Conservation (phyloP, 768 basidiomycete species). For the Boletus eberwhitei region DNA sequence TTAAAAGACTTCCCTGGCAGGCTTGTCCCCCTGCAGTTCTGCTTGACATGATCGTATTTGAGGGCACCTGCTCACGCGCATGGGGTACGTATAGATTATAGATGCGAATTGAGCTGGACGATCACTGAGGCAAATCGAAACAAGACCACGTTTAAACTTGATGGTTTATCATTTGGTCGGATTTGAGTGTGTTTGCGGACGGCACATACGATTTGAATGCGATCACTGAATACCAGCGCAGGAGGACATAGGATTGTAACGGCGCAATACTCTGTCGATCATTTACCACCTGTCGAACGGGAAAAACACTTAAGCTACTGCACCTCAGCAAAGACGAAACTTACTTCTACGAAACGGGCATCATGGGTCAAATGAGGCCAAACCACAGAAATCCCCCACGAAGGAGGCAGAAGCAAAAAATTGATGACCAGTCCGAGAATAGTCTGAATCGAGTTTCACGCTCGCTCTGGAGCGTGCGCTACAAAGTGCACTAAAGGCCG, state of each 20-base stretch:
- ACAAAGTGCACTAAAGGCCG: conserved; percentile 31
- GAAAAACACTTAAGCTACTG: not conserved
- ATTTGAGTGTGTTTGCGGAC: not conserved
- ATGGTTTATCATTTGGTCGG: too few relatives aligned
- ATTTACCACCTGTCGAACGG: not conserved
- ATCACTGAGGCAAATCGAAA: too few relatives aligned
- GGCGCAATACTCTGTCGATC: not conserved
- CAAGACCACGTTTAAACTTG: too few relatives aligned
- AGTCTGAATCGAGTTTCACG: conserved; percentile 35
- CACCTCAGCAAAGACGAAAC: not conserved
- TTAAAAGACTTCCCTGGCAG: too few relatives aligned
- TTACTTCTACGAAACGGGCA: not conserved
- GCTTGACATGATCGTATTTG: too few relatives aligned
- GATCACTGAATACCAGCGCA: not conserved
- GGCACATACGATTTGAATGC: not conserved
- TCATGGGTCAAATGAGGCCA: not conserved
- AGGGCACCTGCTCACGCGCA: too few relatives aligned
- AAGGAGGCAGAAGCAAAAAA: conserved; percentile 13
- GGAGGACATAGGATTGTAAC: not conserved
- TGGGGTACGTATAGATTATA: too few relatives aligned
- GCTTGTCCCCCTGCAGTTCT: too few relatives aligned
- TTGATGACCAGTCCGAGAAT: conserved; percentile 25
- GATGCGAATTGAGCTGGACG: too few relatives aligned
- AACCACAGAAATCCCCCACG: conserved; percentile 2
- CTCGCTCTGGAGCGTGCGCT: conserved; percentile 10